Percentiles rank a stretch among this genome's conserved stretches.
Evolutionary conservation across 306 rosid genomes (phyloP).

Genomic region (Nissolia schottii): DNA sequence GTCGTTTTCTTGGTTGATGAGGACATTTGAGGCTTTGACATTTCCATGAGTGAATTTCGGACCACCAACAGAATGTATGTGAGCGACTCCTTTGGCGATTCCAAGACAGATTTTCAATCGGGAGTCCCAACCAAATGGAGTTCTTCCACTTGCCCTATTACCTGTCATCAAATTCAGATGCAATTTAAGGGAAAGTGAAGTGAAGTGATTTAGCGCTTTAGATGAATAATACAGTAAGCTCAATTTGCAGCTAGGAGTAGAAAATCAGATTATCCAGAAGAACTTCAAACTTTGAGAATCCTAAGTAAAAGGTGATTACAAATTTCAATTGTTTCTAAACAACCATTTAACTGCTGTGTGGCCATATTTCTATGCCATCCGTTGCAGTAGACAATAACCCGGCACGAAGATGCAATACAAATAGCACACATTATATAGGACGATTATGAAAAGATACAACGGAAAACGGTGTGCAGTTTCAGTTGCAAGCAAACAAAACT

Average conservation of each 20-base stretch:
- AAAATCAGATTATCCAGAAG: constrained; percentile 5
- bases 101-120: constrained; percentile 66
- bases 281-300: not conserved
- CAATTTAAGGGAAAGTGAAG: not conserved
- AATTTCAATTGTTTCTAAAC: not conserved
- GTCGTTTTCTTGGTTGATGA: constrained; percentile 67
- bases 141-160: constrained; percentile 63
- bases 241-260: not conserved
- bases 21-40: constrained; percentile 83
- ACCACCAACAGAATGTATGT: constrained; percentile 76
- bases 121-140: constrained; percentile 71
- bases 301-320: not conserved
- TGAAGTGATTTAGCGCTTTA: not conserved
- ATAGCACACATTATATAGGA: too few relatives aligned
- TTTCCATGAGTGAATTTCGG: constrained; percentile 86
- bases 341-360: too few relatives aligned
- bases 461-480: not conserved
- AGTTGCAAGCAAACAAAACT: not conserved
- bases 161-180: constrained; percentile 44
- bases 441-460: not conserved
- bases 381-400: too few relatives aligned
- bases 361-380: too few relatives aligned
- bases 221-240: not conserved
- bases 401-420: too few relatives aligned
- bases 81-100: constrained; percentile 78